phyloP scores from a whole-genome alignment of 2,329 filamentous ascomycete species.

The Epicoccum sorghinum region DNA sequence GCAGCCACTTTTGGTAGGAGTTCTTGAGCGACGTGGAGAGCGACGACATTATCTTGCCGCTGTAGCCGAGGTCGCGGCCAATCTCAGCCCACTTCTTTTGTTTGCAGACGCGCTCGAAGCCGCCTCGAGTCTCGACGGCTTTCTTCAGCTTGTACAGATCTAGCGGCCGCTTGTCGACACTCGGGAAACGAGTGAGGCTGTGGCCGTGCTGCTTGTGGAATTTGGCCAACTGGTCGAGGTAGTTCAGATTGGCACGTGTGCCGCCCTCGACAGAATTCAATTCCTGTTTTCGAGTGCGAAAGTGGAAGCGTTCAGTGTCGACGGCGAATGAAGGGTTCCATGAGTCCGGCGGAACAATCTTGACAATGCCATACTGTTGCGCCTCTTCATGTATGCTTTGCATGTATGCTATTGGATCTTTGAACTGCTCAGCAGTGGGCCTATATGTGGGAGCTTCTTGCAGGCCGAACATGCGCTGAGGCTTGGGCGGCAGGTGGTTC shows the following conservation, averaged over 20 bases:
- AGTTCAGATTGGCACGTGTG: conserved; percentile 95
- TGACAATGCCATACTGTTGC: conserved; percentile 87
- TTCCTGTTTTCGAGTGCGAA: conserved; percentile 93
- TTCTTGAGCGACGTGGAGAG: conserved; percentile 97
- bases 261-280: conserved; percentile 98
- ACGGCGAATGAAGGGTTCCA: conserved; percentile 98
- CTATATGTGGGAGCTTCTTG: conserved; percentile 89
- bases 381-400: conserved; percentile 89
- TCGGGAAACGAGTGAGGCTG: conserved; percentile 91
- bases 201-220: conserved; percentile 97
- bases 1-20: conserved; percentile 95
- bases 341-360: conserved; percentile 88
- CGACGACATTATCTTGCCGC: conserved; percentile 99
- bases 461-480: conserved; percentile 80
- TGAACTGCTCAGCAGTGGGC: conserved; percentile 92
- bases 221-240: conserved; percentile 91
- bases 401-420: conserved; percentile 91
- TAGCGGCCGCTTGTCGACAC: conserved; percentile 95
- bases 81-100: conserved; percentile 99
- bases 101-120: conserved; percentile 96
- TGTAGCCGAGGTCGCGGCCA: conserved; percentile 93
- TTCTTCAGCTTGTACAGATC: conserved; percentile 97
- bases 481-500: conserved; percentile 76
- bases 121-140: conserved; percentile 90
- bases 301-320: conserved; percentile 98